These are phyloP conservation scores for Jacaranda mimosifolia DNA, from an alignment of 257 asterid species.

Conservation along the genomic window DNA sequence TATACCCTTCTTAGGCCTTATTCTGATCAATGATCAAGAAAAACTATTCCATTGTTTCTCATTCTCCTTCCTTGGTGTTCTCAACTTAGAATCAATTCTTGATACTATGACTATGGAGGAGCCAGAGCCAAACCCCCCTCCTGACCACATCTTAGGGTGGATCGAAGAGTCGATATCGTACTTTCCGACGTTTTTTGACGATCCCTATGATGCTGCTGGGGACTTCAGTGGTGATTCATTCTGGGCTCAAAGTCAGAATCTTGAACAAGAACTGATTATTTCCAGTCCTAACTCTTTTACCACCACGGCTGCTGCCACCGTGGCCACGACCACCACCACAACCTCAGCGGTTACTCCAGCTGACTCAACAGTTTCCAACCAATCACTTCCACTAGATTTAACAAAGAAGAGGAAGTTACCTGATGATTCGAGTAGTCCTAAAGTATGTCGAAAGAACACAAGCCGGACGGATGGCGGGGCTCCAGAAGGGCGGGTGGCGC, in stretches of 20 bases:
- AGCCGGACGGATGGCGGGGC: conserved; percentile 38
- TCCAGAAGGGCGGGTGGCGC: conserved; percentile 20
- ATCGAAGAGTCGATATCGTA: conserved; percentile 59
- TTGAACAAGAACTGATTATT: conserved; percentile 53
- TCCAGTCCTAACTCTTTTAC: conserved; percentile 51
- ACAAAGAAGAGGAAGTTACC: conserved; percentile 67
- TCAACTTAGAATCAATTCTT: neutral
- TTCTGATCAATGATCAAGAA: conserved; percentile 40
- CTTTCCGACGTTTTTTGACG: conserved; percentile 66
- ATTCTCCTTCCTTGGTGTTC: conserved; percentile 9
- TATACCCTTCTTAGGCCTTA: conserved; percentile 35
- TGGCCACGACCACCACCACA: conserved; percentile 25
- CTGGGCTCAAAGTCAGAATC: conserved; percentile 56
- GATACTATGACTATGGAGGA: conserved; percentile 61
- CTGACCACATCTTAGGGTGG: conserved; percentile 67
- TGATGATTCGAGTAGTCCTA: conserved; percentile 37
- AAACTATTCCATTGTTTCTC: conserved; percentile 27
- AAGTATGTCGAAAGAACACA: conserved; percentile 41
- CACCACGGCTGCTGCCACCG: conserved; percentile 33
- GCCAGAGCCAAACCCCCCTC: conserved; percentile 56
- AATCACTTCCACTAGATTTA: conserved; percentile 41
- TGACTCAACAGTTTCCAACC: conserved; percentile 41
- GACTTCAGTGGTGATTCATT: conserved; percentile 61
- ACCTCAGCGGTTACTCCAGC: conserved; percentile 39
- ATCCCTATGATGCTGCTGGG: conserved; percentile 57